Base-by-base conservation (phyloP, 2,329 filamentous ascomycete genomes). In the Cladosporium sp. region DNA sequence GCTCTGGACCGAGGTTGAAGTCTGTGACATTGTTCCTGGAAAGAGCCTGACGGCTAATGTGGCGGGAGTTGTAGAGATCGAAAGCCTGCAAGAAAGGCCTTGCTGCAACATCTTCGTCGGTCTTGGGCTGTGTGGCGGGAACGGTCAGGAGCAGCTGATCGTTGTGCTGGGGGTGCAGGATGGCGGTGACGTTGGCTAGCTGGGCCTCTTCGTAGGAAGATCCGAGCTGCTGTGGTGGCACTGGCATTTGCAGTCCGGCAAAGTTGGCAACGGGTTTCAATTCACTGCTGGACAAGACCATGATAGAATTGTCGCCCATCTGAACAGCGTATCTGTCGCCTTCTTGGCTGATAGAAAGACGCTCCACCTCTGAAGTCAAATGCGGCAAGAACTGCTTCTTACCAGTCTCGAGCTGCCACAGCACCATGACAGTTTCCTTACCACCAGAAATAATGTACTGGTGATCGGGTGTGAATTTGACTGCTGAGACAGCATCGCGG, bases 381-480 rank as follows among this genome's bases (percentile, higher is more conserved):
- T 97, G 90, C n/a, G 93, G 93, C 22, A 98, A 73, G 62, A 85
- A 88, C 63, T 93, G 86, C 61, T 82, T 83, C 64, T 85, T 85
- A 55, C 84, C 84, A 0, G 92, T 96, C 58, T 94, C 88, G 51
- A 96, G 75, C 69, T 98, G 93, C 91, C 91, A 97, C 27, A 96
- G 74, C 7, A 95, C 88, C 36, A 98, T 75, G 16, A 89, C 86
- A 7, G 89, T 91, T 69, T 98, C 93, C 18, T 83, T 82, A 27
- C 93, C 93, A 63, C 93, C 93, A 50, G 93, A 97, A 46, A 98
- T 84, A 52, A 98, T 72, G 67, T 98, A 98, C 64, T 95, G 90
- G 88, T 92, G 91, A 76, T 98, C 93, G 58, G 77, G 77, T 12
- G 93, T 96, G 87, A 91, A 97, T 68, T 93, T 95, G 51, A 95